phyloP scores from a whole-genome alignment of 345 rosid species.

The Eucalyptus pauciflora region DNA sequence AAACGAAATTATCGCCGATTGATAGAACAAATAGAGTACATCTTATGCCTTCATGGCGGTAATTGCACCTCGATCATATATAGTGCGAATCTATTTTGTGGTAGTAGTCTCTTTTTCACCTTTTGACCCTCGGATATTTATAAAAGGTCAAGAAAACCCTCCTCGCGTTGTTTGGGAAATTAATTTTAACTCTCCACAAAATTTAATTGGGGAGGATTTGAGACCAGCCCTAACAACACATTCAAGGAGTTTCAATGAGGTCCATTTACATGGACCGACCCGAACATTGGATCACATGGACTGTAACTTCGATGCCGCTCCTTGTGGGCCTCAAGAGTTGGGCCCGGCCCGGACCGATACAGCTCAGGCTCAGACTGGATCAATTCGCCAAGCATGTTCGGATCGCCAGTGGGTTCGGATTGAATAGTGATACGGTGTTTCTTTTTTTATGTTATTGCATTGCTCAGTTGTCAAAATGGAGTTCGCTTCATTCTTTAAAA shows the following conservation, averaged over 20 bases:
- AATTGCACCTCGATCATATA: background rate
- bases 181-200: background rate
- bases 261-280: background rate
- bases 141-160: background rate
- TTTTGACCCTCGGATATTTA: background rate
- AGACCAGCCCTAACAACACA: background rate
- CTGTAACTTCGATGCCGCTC: background rate
- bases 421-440: background rate
- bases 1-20: rapidly evolving
- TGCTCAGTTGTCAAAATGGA: background rate
- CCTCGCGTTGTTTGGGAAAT: background rate
- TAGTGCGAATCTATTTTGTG: background rate
- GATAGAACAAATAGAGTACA: too few relatives aligned
- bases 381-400: background rate
- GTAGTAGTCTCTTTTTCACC: too few relatives aligned
- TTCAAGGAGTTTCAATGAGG: background rate
- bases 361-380: background rate
- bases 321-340: background rate
- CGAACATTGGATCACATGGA: background rate
- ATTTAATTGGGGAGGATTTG: background rate
- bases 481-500: background rate
- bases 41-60: background rate
- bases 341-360: background rate
- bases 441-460: background rate
- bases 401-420: background rate